These are phyloP conservation scores for Dacryopinax primogenitus DNA, from an alignment of 768 basidiomycete genomes.

Conservation along the genomic window DNA sequence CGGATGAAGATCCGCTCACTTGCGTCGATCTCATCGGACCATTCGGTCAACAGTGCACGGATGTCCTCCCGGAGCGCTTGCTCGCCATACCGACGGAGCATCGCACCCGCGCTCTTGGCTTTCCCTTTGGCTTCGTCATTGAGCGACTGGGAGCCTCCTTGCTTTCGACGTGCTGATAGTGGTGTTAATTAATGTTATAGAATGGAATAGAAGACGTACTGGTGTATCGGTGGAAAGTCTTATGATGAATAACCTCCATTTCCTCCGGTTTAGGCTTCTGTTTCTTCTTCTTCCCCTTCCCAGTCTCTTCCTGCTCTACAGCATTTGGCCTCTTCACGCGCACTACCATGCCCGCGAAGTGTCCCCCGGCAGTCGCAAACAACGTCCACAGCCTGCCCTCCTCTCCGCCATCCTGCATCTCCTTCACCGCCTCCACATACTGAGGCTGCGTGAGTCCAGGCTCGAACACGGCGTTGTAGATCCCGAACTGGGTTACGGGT, in stretches of 20 bases:
- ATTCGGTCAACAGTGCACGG: constrained; percentile 63
- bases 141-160: constrained; percentile 84
- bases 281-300: constrained; percentile 35
- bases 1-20: constrained; percentile 89
- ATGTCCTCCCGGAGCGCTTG: constrained; percentile 89
- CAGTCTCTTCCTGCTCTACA: constrained; percentile 28
- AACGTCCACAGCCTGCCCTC: constrained; percentile 74
- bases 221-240: constrained; percentile 97
- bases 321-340: constrained; percentile 45
- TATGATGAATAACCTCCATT: constrained; percentile 70
- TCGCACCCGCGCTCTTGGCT: constrained; percentile 89
- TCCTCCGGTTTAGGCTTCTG: constrained; percentile 59
- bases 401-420: constrained; percentile 44
- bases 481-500: constrained; percentile 67
- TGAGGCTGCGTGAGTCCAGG: constrained; percentile 28
- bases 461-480: constrained; percentile 70
- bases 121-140: constrained; percentile 90
- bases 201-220: constrained; percentile 42
- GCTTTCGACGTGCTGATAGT: constrained; percentile 74
- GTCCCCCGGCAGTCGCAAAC: constrained; percentile 95
- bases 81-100: constrained; percentile 88
- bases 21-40: constrained; percentile 73
- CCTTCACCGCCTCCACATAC: constrained; percentile 49
- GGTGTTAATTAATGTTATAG: neutral
- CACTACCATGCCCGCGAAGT: constrained; percentile 88